A percentile compares a stretch with the other conserved stretches of the same genome.
phyloP scores from a whole-genome alignment of 2,329 filamentous ascomycete species.

The Talaromyces amestolkiae region DNA sequence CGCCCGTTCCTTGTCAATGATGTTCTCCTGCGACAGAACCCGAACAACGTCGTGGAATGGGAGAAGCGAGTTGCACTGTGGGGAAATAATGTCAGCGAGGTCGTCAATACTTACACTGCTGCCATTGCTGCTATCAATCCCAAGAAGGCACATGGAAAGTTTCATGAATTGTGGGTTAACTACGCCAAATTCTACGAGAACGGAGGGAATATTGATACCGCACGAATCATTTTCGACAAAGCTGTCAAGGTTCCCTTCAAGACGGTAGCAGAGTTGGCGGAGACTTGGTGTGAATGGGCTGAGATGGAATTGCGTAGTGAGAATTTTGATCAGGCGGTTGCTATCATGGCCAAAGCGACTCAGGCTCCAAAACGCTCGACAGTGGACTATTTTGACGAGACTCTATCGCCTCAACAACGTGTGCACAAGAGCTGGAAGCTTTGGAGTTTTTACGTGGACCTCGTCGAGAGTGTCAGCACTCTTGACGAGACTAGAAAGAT shows the following conservation, averaged over 20 bases:
- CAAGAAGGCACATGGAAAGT: conserved; percentile 89
- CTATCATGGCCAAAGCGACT: conserved; percentile 95
- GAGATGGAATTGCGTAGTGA: conserved; percentile 96
- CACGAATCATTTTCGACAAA: conserved; percentile 93
- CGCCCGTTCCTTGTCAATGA: conserved; percentile 95
- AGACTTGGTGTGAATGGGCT: conserved; percentile 99
- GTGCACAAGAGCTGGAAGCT: conserved; percentile 99
- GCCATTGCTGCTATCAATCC: conserved; percentile 91
- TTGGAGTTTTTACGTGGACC: conserved; percentile 98
- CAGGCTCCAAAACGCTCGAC: conserved; percentile 96
- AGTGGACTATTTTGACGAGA: conserved; percentile 99
- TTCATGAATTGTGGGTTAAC: conserved; percentile 92
- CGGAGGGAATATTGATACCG: conserved; percentile 77
- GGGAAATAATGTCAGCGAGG: conserved; percentile 87
- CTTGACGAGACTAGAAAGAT: conserved; percentile 90
- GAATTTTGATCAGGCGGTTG: conserved; percentile 90
- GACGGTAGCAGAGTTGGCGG: conserved; percentile 91
- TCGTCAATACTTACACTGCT: conserved; percentile 90
- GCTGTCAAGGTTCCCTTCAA: conserved; percentile 97
- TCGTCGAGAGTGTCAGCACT: conserved; percentile 89
- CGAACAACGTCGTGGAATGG: conserved; percentile 95
- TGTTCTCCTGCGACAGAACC: conserved; percentile 90
- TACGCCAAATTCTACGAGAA: conserved; percentile 97
- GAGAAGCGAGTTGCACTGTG: conserved; percentile 93
- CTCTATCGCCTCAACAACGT: conserved; percentile 85